Conservation (phyloP, 306 rosid genomes). For the Vigna radiata region DNA sequence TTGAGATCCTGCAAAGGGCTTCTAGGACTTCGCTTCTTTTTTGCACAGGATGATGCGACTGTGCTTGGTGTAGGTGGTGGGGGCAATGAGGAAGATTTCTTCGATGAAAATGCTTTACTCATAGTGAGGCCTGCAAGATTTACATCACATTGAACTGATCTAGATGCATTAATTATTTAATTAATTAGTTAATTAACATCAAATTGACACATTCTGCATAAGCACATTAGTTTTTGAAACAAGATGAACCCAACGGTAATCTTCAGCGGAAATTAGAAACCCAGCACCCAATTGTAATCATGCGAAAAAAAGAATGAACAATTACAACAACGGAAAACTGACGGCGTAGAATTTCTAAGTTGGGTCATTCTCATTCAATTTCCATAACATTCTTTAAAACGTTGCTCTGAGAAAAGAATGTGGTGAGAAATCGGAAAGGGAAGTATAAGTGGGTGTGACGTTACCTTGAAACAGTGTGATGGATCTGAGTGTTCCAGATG, state of each 20-base stretch:
- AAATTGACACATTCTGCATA: constrained; percentile 16
- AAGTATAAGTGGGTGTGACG: neutral
- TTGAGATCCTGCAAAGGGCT: constrained; percentile 67
- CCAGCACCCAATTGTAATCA: constrained; percentile 1
- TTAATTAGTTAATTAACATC: constrained; percentile 7
- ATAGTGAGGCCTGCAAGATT: constrained; percentile 49
- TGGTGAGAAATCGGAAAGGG: neutral
- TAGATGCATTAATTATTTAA: neutral
- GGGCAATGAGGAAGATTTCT: constrained; percentile 53
- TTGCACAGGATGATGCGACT: constrained; percentile 36
- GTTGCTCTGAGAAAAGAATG: neutral
- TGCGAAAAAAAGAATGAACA: neutral
- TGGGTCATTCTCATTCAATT: neutral
- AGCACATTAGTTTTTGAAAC: constrained; percentile 20
- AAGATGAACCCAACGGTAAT: neutral
- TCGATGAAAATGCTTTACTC: constrained; percentile 64
- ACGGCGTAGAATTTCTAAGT: neutral
- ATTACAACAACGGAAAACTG: neutral
- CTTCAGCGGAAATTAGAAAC: neutral
- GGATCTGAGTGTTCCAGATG: constrained; percentile 11
- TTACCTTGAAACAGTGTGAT: constrained; percentile 32
- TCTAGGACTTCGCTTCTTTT: constrained; percentile 48
- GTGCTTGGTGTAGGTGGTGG: constrained; percentile 48
- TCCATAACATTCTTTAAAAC: neutral
- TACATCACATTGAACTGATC: constrained; percentile 40